These are phyloP conservation scores for Brettanomyces bruxellensis DNA, from an alignment of 805 yeast species.

Conservation along the genomic window DNA sequence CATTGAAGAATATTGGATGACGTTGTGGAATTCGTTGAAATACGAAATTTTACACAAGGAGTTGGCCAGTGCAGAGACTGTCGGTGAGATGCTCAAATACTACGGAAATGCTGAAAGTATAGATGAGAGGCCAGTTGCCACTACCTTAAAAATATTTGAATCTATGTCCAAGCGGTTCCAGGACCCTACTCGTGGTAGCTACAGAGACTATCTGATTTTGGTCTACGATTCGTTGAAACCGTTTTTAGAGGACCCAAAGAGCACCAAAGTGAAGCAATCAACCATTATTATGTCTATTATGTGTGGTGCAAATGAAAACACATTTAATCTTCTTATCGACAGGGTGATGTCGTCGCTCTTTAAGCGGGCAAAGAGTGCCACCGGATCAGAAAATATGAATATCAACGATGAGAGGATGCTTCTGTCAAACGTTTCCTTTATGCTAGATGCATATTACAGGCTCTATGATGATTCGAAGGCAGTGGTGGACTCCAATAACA, in stretches of 20 bases:
- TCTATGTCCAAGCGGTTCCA: slow-evolving; percentile 29
- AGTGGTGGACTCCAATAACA: slow-evolving; percentile 18
- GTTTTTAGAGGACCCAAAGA: slow-evolving; percentile 39
- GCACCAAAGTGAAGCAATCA: slow-evolving; percentile 53
- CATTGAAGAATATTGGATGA: slow-evolving; percentile 53
- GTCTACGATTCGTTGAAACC: slow-evolving; percentile 15
- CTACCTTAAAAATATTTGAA: slow-evolving; percentile 36
- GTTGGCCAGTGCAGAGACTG: slow-evolving; percentile 23
- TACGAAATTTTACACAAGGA: slow-evolving; percentile 82
- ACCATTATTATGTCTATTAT: slow-evolving; percentile 49
- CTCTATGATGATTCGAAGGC: slow-evolving; percentile 27
- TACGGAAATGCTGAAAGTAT: slow-evolving; percentile 24
- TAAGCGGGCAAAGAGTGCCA: slow-evolving; percentile 18
- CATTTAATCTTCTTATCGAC: slow-evolving; percentile 41
- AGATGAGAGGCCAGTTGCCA: slow-evolving; percentile 27
- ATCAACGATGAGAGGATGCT: slow-evolving; percentile 50
- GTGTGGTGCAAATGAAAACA: slow-evolving; percentile 34
- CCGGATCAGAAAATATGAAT: slow-evolving; percentile 23
- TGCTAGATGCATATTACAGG: slow-evolving; percentile 40
- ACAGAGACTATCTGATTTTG: slow-evolving; percentile 7
- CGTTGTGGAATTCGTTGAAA: slow-evolving; percentile 82
- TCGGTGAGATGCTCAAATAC: slow-evolving; percentile 18
- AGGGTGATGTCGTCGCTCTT: slow-evolving; percentile 38
- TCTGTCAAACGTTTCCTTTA: slow-evolving; percentile 50
- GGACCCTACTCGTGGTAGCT: slow-evolving; percentile 4